Percentiles rank a stretch among this genome's conserved stretches.
phyloP scores from a whole-genome alignment of 306 rosid genomes.

The Gynostemma pentaphyllum region DNA sequence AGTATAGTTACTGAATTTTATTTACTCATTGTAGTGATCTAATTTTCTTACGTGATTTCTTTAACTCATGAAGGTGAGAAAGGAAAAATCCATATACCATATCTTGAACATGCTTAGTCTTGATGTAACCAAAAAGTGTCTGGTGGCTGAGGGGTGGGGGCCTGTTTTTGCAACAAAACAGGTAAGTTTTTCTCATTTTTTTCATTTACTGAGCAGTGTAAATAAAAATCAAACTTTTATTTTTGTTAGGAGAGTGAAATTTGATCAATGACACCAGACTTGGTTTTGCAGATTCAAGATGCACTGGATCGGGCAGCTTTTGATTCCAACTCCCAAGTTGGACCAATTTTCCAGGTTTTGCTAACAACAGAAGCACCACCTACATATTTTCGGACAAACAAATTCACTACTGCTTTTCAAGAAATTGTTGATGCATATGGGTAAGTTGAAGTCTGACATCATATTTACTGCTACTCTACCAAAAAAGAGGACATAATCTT shows the following conservation, averaged over 20 bases:
- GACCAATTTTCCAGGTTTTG: conserved; percentile 46
- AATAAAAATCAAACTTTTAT: not conserved
- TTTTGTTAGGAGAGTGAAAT: not conserved
- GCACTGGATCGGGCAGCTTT: conserved; percentile 39
- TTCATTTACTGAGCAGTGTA: not conserved
- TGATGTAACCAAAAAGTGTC: conserved; percentile 92
- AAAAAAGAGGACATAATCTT: not conserved
- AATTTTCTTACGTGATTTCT: conserved; percentile 21
- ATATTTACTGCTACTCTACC: not conserved
- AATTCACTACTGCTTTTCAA: conserved; percentile 51
- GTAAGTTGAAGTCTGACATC: conserved; percentile 18
- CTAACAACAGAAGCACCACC: conserved; percentile 42
- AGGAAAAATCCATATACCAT: conserved; percentile 86
- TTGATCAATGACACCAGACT: not conserved
- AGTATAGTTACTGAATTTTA: not conserved
- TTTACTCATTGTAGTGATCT: not conserved
- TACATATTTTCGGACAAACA: conserved; percentile 45
- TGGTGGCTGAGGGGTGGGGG: conserved; percentile 97
- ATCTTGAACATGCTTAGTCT: conserved; percentile 90
- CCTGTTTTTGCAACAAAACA: conserved; percentile 76
- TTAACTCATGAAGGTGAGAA: conserved; percentile 61
- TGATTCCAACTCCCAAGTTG: conserved; percentile 52
- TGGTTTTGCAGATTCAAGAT: conserved; percentile 40
- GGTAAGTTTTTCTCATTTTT: conserved; percentile 27
- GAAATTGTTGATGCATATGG: conserved; percentile 57